Evolutionary conservation across 2,329 filamentous ascomycete genomes (phyloP).

Genomic region (Diatrype stigma): DNA sequence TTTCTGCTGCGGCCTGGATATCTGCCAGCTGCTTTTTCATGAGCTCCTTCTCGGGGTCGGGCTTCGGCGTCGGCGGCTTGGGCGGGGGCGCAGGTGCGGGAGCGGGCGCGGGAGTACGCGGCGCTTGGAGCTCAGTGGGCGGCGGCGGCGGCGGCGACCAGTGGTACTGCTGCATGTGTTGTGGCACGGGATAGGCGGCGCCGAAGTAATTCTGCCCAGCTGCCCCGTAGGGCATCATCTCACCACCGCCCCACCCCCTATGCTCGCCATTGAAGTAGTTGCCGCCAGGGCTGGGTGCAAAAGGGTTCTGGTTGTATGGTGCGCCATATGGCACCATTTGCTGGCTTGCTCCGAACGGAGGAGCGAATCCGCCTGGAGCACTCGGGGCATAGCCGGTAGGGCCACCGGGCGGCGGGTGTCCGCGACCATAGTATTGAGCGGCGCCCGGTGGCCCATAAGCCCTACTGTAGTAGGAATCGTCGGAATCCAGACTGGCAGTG

Average conservation of each 20-base stretch:
- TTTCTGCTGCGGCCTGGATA: constrained; percentile 43
- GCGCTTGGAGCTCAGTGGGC: constrained; percentile 22
- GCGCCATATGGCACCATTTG: constrained; percentile 45
- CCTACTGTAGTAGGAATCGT: constrained; percentile 54
- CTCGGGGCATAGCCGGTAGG: constrained; percentile 42
- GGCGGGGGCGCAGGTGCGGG: constrained; percentile 15
- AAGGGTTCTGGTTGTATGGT: constrained; percentile 22
- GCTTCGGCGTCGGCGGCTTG: constrained; percentile 15
- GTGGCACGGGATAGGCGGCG: constrained; percentile 31
- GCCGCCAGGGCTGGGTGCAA: constrained; percentile 25
- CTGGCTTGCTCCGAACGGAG: constrained; percentile 31
- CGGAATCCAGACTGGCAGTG: constrained; percentile 59
- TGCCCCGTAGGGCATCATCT: constrained; percentile 33
- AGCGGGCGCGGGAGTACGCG: neutral
- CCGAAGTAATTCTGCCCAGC: constrained; percentile 38
- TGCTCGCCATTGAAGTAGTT: constrained; percentile 41
- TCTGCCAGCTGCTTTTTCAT: constrained; percentile 56
- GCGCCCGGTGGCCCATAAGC: constrained; percentile 20
- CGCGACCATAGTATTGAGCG: constrained; percentile 26
- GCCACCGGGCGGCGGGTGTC: constrained; percentile 27
- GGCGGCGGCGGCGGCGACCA: constrained; percentile 33
- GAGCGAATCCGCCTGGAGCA: constrained; percentile 42
- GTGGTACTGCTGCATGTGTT: constrained; percentile 50
- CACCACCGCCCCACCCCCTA: constrained; percentile 19
- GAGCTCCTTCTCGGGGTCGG: constrained; percentile 56